phyloP scores from a whole-genome alignment of 768 basidiomycete species.

The Mycena galericulata region DNA sequence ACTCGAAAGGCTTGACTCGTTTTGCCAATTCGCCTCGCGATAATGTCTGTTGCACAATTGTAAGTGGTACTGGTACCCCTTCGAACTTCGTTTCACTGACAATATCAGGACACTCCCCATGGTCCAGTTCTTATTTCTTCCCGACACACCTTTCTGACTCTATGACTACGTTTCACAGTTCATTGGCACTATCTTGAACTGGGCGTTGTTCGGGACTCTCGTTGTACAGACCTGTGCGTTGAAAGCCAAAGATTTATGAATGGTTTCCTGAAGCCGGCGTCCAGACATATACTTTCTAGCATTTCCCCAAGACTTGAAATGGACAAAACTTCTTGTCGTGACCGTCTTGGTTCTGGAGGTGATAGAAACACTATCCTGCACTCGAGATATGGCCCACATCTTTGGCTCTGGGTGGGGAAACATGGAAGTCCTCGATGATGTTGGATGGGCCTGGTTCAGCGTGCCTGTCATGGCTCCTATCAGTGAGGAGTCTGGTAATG shows the following conservation, averaged over 20 bases:
- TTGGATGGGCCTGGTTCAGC: constrained; percentile 34
- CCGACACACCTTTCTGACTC: too few relatives aligned
- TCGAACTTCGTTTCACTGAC: too few relatives aligned
- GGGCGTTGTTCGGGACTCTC: constrained; percentile 24
- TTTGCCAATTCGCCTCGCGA: too few relatives aligned
- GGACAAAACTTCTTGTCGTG: constrained; percentile 30
- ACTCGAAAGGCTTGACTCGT: too few relatives aligned
- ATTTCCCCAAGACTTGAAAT: constrained; percentile 42
- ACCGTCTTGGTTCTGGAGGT: constrained; percentile 34
- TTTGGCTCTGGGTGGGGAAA: constrained; percentile 37
- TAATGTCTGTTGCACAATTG: too few relatives aligned
- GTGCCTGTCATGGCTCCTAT: constrained; percentile 30
- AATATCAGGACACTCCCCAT: too few relatives aligned
- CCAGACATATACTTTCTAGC: constrained; percentile 47
- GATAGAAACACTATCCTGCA: constrained; percentile 33
- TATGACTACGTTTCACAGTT: constrained; percentile 18
- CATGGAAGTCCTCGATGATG: constrained; percentile 16
- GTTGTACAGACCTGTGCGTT: constrained; percentile 21
- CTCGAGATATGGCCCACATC: constrained; percentile 31
- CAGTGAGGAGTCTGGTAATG: constrained; percentile 22
- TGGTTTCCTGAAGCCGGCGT: neutral
- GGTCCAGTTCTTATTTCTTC: too few relatives aligned
- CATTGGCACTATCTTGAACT: constrained; percentile 29
- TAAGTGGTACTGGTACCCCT: too few relatives aligned
- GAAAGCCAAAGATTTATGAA: neutral